These are phyloP conservation scores for Xerocomus potaroensis DNA, from an alignment of 768 basidiomycete species.

Conservation along the genomic window DNA sequence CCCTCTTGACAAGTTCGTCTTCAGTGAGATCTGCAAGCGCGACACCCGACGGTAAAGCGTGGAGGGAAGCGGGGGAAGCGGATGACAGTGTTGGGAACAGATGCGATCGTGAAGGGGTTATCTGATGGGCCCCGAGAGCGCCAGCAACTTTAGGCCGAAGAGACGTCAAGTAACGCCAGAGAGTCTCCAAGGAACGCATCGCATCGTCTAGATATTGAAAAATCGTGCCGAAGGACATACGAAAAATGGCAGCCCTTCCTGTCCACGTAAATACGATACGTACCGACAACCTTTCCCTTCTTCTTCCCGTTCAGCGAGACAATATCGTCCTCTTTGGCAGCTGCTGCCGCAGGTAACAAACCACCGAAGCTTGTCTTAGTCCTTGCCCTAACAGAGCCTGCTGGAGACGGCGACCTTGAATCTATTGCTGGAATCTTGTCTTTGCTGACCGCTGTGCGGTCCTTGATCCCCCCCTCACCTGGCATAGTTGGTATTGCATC, in stretches of 20 bases:
- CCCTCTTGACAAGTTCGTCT: constrained; percentile 81
- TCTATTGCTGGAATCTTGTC: constrained; percentile 17
- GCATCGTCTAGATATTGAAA: constrained; percentile 47
- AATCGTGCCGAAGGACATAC: background rate
- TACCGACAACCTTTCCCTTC: constrained; percentile 27
- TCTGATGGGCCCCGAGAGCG: constrained; percentile 65
- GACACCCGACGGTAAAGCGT: constrained; percentile 64
- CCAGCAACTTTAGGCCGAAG: constrained; percentile 81
- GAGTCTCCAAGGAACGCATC: constrained; percentile 75
- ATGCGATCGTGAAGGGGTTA: constrained; percentile 67
- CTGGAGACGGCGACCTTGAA: constrained; percentile 32
- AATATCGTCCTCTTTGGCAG: constrained; percentile 59
- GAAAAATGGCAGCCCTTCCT: background rate
- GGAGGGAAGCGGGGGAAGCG: constrained; percentile 68
- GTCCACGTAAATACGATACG: constrained; percentile 28
- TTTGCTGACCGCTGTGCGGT: constrained; percentile 16
- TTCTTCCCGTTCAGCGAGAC: constrained; percentile 45
- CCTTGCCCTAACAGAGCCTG: constrained; percentile 45
- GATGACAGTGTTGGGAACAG: constrained; percentile 67
- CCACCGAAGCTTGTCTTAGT: constrained; percentile 55
- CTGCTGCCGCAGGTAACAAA: constrained; percentile 31
- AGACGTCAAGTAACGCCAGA: constrained; percentile 85
- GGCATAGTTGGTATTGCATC: constrained; percentile 24
- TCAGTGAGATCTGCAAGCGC: constrained; percentile 70
- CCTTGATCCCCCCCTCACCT: constrained; percentile 25